Percentiles rank a stretch among this genome's conserved stretches.
Conservation (phyloP, 2,329 filamentous ascomycete species). For the Phialocephala sp. region DNA sequence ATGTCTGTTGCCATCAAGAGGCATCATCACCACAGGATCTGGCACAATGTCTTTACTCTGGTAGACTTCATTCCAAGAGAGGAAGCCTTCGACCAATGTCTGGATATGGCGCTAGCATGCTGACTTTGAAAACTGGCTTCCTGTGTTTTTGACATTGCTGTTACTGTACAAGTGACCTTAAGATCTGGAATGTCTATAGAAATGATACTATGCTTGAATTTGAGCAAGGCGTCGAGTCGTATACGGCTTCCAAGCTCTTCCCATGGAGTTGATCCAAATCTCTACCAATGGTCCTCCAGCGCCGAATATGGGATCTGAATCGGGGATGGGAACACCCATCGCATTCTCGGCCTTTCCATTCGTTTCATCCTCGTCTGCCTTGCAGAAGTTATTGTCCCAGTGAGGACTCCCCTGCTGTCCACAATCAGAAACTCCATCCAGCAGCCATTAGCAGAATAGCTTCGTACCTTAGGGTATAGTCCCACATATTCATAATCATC, state of each 20-base stretch:
- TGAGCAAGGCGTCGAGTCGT: not conserved
- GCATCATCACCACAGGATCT: not conserved
- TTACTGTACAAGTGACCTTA: not conserved
- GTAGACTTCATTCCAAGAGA: not conserved
- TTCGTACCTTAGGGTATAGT: slow-evolving; percentile 43
- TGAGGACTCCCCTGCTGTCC: slow-evolving; percentile 31
- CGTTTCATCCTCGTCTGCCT: slow-evolving; percentile 30
- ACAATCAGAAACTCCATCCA: not conserved
- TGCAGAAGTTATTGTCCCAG: slow-evolving; percentile 38
- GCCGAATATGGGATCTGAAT: slow-evolving; percentile 33
- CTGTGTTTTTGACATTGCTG: not conserved
- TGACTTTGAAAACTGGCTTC: not conserved
- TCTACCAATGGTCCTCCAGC: slow-evolving; percentile 30
- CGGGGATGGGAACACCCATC: slow-evolving; percentile 28
- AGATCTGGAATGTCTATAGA: not conserved
- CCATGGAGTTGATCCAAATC: slow-evolving; percentile 27
- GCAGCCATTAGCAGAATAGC: not conserved
- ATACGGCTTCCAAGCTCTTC: slow-evolving; percentile 13
- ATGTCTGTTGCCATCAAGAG: not conserved
- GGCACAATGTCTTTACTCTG: not conserved
- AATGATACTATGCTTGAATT: not conserved
- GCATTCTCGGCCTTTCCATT: slow-evolving; percentile 30
- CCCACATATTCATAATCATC: slow-evolving; percentile 45
- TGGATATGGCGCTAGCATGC: too few species aligned
- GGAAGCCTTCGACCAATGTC: not conserved